Conservation (phyloP, 2,329 filamentous ascomycete species). For the Calonectria montana region DNA sequence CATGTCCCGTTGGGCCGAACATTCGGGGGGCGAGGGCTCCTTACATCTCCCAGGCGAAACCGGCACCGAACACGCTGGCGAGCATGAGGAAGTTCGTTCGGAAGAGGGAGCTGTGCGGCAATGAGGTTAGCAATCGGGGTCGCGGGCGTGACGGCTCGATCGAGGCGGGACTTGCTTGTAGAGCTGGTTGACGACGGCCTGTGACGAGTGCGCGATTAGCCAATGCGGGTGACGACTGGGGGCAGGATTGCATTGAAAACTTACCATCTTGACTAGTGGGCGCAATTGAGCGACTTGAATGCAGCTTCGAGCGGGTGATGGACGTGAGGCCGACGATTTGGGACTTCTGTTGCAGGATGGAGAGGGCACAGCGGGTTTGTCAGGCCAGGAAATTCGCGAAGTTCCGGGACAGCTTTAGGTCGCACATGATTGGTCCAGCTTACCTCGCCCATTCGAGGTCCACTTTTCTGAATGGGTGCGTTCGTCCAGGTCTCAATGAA, state of each 20-base stretch:
- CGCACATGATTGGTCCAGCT: constrained; percentile 45
- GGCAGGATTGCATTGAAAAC: constrained; percentile 7
- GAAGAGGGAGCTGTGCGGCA: constrained; percentile 76
- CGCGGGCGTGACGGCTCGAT: constrained; percentile 30
- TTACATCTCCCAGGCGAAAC: constrained; percentile 95
- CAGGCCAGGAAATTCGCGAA: constrained; percentile 50
- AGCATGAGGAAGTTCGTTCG: constrained; percentile 91
- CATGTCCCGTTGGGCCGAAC: constrained; percentile 31
- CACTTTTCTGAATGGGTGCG: constrained; percentile 30
- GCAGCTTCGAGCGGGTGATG: constrained; percentile 39
- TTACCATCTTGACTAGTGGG: constrained; percentile 52
- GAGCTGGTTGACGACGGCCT: constrained; percentile 52
- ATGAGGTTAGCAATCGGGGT: constrained; percentile 40
- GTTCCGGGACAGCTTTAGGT: constrained; percentile 46
- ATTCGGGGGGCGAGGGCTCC: constrained; percentile 48
- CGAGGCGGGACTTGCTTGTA: constrained; percentile 53
- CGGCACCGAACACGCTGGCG: constrained; percentile 83
- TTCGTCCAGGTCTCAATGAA: not conserved
- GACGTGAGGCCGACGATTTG: constrained; percentile 41
- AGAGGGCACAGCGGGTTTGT: constrained; percentile 46
- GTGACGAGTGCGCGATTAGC: constrained; percentile 50
- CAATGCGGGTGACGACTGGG: constrained; percentile 15
- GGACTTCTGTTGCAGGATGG: constrained; percentile 43
- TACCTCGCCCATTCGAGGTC: constrained; percentile 28
- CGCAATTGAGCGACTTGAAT: constrained; percentile 46